These are phyloP conservation scores for Nakataea oryzae DNA, from an alignment of 2,329 filamentous ascomycete genomes.

Conservation along the genomic window DNA sequence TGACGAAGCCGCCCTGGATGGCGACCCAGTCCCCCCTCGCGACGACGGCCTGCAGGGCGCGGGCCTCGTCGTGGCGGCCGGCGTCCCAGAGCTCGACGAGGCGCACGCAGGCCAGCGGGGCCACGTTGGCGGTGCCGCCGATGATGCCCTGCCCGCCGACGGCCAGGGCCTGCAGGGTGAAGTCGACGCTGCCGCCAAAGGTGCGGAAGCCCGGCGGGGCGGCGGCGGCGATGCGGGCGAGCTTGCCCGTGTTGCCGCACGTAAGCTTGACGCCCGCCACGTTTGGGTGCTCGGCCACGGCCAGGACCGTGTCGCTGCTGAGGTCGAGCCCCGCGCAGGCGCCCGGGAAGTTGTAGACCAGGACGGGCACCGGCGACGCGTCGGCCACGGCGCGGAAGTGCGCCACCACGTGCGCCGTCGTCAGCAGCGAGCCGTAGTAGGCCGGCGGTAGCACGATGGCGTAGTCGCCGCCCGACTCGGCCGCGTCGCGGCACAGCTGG, in stretches of 20 bases:
- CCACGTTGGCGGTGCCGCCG: constrained; percentile 60
- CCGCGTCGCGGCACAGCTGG: constrained; percentile 53
- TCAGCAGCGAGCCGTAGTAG: constrained; percentile 55
- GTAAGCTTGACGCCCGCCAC: constrained; percentile 55
- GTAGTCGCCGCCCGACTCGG: constrained; percentile 53
- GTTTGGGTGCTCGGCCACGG: constrained; percentile 41
- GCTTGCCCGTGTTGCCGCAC: constrained; percentile 53
- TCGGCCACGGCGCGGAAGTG: constrained; percentile 55
- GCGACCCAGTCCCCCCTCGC: constrained; percentile 34
- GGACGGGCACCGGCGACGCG: constrained; percentile 43
- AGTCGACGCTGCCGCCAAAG: constrained; percentile 64
- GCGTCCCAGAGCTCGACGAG: constrained; percentile 48
- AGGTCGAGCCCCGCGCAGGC: constrained; percentile 47
- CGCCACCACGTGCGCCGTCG: constrained; percentile 42
- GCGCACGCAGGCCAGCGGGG: constrained; percentile 49
- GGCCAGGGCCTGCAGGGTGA: constrained; percentile 59
- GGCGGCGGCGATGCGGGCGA: constrained; percentile 36
- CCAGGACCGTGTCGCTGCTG: constrained; percentile 43
- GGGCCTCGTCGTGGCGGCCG: constrained; percentile 49
- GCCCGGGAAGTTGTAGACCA: constrained; percentile 55
- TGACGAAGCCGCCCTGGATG: constrained; percentile 36
- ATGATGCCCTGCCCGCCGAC: constrained; percentile 64
- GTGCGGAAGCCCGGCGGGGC: constrained; percentile 43
- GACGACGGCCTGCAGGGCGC: constrained; percentile 40
- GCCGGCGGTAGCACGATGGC: constrained; percentile 58